Evolutionary conservation across 805 yeast genomes (phyloP).

Genomic region (Ogataea polymorpha): DNA sequence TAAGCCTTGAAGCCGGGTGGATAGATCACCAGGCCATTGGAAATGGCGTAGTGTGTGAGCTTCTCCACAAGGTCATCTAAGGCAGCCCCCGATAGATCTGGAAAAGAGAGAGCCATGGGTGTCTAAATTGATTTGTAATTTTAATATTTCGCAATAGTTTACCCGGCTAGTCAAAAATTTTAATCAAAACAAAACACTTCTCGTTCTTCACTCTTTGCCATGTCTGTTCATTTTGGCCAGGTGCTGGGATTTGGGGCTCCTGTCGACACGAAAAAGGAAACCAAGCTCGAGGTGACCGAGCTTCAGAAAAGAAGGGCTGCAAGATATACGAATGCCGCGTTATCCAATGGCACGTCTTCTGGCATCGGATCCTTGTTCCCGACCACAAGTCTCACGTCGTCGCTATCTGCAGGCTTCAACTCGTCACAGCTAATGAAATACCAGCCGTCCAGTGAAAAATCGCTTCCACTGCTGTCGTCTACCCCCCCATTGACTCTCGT

Average conservation of each 20-base stretch:
- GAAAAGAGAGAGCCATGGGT: conserved; percentile 4
- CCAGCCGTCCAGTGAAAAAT: conserved; percentile 19
- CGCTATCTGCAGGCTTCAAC: conserved; percentile 14
- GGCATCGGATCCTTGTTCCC: conserved; percentile 15
- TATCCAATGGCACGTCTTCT: conserved; percentile 5
- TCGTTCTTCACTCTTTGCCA: conserved; percentile 7
- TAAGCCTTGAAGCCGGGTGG: conserved; percentile 51
- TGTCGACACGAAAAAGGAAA: conserved; percentile 12
- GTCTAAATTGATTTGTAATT: conserved; percentile 3
- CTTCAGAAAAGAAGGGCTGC: conserved; percentile 30
- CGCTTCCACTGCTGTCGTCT: conserved; percentile 47
- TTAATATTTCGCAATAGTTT: background rate
- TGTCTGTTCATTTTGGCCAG: conserved; percentile 31
- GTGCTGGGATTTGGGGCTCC: conserved; percentile 23
- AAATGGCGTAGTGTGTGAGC: conserved; percentile 70
- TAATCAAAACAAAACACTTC: conserved; percentile 6
- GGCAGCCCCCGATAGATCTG: background rate
- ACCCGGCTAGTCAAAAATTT: conserved; percentile 11
- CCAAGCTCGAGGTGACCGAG: conserved; percentile 23
- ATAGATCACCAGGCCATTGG: conserved; percentile 81
- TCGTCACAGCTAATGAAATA: conserved; percentile 20
- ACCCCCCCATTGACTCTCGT: conserved; percentile 58
- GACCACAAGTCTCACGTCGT: conserved; percentile 5
- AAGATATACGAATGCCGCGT: conserved; percentile 15
- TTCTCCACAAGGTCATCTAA: conserved; percentile 14